These are phyloP conservation scores for Dothiorella sarmentorum DNA, from an alignment of 2,329 filamentous ascomycete genomes.

Conservation along the genomic window DNA sequence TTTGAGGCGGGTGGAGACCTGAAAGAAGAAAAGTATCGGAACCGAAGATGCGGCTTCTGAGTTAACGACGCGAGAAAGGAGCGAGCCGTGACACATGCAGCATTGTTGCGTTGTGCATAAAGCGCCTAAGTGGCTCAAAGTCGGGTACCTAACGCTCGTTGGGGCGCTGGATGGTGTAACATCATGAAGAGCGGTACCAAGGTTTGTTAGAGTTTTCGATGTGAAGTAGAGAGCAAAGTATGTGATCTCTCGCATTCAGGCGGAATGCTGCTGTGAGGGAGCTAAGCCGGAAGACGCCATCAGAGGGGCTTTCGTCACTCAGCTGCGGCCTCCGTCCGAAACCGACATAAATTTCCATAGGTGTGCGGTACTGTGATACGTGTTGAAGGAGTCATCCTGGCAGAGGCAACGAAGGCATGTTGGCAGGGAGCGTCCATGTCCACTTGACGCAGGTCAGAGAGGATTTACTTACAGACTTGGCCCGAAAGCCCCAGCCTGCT, in stretches of 20 bases:
- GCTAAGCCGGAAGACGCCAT: neutral
- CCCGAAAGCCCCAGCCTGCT: too few species aligned
- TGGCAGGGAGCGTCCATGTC: neutral
- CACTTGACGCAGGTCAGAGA: neutral
- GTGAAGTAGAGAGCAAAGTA: neutral
- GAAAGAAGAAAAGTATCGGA: too few species aligned
- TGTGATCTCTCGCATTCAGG: neutral
- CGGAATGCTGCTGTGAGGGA: neutral
- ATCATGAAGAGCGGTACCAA: neutral
- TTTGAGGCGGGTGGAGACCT: too few species aligned
- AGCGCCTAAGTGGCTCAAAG: too few species aligned
- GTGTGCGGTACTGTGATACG: neutral
- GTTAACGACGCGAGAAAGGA: too few species aligned
- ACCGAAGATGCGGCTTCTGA: too few species aligned
- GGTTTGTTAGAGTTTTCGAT: neutral
- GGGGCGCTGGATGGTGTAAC: neutral
- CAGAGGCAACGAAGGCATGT: neutral
- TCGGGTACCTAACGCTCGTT: too few species aligned
- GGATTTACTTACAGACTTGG: too few species aligned
- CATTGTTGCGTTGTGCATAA: too few species aligned
- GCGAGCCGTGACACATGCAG: too few species aligned
- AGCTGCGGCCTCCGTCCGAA: neutral
- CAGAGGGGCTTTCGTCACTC: neutral
- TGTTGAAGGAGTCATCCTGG: neutral
- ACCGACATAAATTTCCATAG: neutral